These are phyloP conservation scores for Pichia sp. DNA, from an alignment of 1,139 yeast species.

Conservation along the genomic window DNA sequence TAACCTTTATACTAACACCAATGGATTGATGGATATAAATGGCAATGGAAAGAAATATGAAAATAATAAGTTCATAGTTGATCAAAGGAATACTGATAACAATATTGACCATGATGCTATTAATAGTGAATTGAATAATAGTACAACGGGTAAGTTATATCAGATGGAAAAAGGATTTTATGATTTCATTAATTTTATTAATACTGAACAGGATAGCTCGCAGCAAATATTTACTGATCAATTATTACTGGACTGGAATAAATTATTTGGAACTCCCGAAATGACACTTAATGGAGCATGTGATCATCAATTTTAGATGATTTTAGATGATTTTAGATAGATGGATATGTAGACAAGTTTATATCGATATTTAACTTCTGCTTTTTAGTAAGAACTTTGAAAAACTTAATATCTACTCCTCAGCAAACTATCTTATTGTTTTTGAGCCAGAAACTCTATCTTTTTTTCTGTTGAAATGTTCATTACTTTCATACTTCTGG, in stretches of 20 bases:
- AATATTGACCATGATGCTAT: neutral
- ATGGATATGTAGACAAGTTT: neutral
- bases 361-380: neutral
- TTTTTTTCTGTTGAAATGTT: too few species aligned
- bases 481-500: too few species aligned
- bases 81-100: neutral
- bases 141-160: neutral
- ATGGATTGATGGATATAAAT: neutral
- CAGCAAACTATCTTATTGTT: too few species aligned
- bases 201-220: neutral
- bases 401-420: too few species aligned
- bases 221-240: slow-evolving; percentile 3
- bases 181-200: slow-evolving; percentile 5
- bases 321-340: neutral
- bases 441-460: too few species aligned
- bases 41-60: neutral
- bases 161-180: slow-evolving; percentile 1
- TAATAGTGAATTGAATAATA: neutral
- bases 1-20: neutral
- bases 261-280: neutral
- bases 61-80: neutral
- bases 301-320: slow-evolving; percentile 1
- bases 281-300: neutral
- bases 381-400: neutral
- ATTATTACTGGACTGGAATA: slow-evolving; percentile 5